Conservation (phyloP, 2,329 filamentous ascomycete genomes). For the Cytospora paraplurivora region DNA sequence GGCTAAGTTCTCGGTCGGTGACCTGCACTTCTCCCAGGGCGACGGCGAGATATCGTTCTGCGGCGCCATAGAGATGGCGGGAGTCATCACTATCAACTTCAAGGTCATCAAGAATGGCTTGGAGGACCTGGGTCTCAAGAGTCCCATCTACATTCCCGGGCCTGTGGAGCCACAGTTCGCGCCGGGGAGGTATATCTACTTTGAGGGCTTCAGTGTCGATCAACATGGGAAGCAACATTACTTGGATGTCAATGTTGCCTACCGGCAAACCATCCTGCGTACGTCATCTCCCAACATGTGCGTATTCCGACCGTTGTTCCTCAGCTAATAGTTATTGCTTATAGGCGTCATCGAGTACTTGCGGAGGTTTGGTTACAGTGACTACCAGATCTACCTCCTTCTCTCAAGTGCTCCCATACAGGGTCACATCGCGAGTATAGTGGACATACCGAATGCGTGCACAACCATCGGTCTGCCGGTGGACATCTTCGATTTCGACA, state of each 20-base stretch:
- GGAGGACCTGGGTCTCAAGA: conserved; percentile 73
- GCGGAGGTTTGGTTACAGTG: conserved; percentile 68
- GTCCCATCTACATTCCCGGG: conserved; percentile 81
- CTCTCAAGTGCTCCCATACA: conserved; percentile 85
- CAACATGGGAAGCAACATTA: conserved; percentile 88
- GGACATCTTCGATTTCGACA: conserved; percentile 95
- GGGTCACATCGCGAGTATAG: conserved; percentile 85
- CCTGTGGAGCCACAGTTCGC: conserved; percentile 88
- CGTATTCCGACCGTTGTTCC: conserved; percentile 11
- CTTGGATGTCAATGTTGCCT: conserved; percentile 82
- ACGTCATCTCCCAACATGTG: conserved; percentile 33
- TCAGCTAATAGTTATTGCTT: background rate
- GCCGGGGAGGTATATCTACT: conserved; percentile 78
- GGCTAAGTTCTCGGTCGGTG: conserved; percentile 88
- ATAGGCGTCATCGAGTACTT: conserved; percentile 76
- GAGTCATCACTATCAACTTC: conserved; percentile 88
- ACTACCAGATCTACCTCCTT: conserved; percentile 82
- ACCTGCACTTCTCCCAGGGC: conserved; percentile 84
- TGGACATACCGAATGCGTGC: conserved; percentile 89
- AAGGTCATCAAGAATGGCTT: conserved; percentile 82
- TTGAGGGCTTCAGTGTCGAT: conserved; percentile 89
- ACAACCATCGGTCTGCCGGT: conserved; percentile 86
- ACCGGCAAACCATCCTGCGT: conserved; percentile 75
- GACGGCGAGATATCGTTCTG: conserved; percentile 91
- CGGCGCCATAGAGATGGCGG: conserved; percentile 92